A percentile compares a stretch with the other conserved stretches of the same genome.
Conservation (phyloP, 2,329 filamentous ascomycete genomes). For the Cladosporium sp. region DNA sequence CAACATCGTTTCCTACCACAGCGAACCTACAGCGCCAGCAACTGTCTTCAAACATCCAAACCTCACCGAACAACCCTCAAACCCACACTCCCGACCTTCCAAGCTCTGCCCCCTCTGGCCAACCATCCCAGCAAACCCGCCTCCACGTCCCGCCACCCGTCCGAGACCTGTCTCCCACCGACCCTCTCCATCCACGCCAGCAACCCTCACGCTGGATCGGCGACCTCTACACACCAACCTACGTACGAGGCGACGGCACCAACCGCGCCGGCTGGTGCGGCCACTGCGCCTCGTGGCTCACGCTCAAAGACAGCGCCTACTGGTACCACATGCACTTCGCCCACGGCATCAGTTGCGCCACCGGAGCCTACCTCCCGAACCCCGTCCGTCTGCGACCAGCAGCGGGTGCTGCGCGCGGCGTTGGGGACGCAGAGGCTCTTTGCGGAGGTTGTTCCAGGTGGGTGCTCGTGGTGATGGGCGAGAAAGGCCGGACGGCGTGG, state of each 20-base stretch:
- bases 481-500: conserved; percentile 91
- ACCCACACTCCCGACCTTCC: neutral
- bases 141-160: neutral
- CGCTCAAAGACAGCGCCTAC: conserved; percentile 84
- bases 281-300: conserved; percentile 83
- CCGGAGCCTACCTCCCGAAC: conserved; percentile 71
- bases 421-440: conserved; percentile 75
- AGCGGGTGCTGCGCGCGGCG: conserved; percentile 63
- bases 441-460: conserved; percentile 76
- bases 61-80: no score
- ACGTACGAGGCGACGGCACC: conserved; percentile 80
- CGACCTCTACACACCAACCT: conserved; percentile 76
- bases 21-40: no score
- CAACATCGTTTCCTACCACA: no score
- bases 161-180: neutral
- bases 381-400: conserved; percentile 61
- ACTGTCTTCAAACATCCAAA: no score
- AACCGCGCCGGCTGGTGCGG: conserved; percentile 88
- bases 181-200: conserved; percentile 14
- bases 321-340: conserved; percentile 93
- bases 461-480: conserved; percentile 76
- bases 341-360: conserved; percentile 78
- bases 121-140: neutral
- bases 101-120: neutral
- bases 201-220: conserved; percentile 59